Percentiles rank a stretch among this genome's conserved stretches.
These are phyloP conservation scores for Spathaspora gorwiae DNA, from an alignment of 805 yeast species.

Conservation along the genomic window DNA sequence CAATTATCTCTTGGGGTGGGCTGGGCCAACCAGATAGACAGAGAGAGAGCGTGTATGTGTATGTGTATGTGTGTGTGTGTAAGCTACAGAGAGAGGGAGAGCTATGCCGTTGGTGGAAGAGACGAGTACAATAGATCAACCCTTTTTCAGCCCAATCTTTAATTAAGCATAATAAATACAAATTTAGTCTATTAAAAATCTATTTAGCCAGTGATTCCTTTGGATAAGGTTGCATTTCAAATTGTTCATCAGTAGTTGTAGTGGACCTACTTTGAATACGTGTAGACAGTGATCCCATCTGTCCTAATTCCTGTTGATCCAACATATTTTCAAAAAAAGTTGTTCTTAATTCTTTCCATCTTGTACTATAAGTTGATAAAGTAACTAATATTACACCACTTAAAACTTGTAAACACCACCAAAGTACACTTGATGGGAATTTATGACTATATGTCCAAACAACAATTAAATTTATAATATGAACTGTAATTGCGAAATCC, in stretches of 20 bases:
- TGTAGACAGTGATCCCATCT: slow-evolving; percentile 6
- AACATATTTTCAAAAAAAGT: slow-evolving; percentile 84
- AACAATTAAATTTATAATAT: slow-evolving; percentile 68
- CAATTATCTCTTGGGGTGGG: too few relatives aligned
- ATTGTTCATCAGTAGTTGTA: background rate
- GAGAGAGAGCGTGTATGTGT: too few relatives aligned
- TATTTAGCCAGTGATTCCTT: background rate
- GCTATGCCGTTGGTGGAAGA: too few relatives aligned
- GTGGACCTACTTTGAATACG: background rate
- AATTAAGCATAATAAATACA: too few relatives aligned
- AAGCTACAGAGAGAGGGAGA: too few relatives aligned
- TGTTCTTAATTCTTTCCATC: slow-evolving; percentile 87
- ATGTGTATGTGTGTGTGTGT: too few relatives aligned
- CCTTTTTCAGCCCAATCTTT: too few relatives aligned
- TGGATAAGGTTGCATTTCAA: background rate
- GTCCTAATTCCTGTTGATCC: slow-evolving; percentile 51
- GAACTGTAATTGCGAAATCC: slow-evolving; percentile 95
- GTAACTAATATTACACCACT: slow-evolving; percentile 68
- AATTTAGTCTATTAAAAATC: too few relatives aligned
- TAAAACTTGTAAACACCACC: slow-evolving; percentile 79
- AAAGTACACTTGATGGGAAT: slow-evolving; percentile 66
- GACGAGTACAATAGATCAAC: too few relatives aligned
- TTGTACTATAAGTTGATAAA: slow-evolving; percentile 82
- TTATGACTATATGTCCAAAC: slow-evolving; percentile 61
- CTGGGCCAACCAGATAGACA: too few relatives aligned